Percentiles rank a stretch among this genome's conserved stretches.
phyloP scores from a whole-genome alignment of 106 monocot species.

The Dendrobium officinale region DNA sequence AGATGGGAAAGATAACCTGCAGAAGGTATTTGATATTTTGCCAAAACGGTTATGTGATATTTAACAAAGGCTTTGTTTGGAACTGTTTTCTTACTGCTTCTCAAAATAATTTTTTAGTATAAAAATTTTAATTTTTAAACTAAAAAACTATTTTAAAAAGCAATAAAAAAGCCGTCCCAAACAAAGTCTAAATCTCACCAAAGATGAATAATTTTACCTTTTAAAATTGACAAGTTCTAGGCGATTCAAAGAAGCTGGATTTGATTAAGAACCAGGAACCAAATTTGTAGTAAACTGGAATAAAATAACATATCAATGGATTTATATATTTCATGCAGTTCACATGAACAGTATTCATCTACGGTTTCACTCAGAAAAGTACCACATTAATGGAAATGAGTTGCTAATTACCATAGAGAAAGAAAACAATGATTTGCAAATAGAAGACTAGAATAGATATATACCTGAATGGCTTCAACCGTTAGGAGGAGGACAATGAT shows the following conservation, averaged over 20 bases:
- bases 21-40: no score
- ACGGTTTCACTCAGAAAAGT: background rate
- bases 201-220: background rate
- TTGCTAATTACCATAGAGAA: background rate
- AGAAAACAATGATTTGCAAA: background rate
- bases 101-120: no score
- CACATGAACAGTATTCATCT: background rate
- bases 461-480: constrained; percentile 88
- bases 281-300: background rate
- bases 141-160: no score
- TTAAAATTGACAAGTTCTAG: background rate
- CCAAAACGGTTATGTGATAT: no score
- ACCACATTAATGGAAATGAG: background rate
- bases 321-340: background rate
- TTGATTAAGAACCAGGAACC: background rate
- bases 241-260: background rate
- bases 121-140: no score
- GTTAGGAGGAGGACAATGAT: constrained; percentile 84
- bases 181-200: no score
- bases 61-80: no score
- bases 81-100: no score
- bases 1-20: no score
- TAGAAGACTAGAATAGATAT: background rate
- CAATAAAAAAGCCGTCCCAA: no score
- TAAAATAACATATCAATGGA: background rate